phyloP scores from a whole-genome alignment of 192 early-diverging fungal species.

The Lobosporangium transversale region DNA sequence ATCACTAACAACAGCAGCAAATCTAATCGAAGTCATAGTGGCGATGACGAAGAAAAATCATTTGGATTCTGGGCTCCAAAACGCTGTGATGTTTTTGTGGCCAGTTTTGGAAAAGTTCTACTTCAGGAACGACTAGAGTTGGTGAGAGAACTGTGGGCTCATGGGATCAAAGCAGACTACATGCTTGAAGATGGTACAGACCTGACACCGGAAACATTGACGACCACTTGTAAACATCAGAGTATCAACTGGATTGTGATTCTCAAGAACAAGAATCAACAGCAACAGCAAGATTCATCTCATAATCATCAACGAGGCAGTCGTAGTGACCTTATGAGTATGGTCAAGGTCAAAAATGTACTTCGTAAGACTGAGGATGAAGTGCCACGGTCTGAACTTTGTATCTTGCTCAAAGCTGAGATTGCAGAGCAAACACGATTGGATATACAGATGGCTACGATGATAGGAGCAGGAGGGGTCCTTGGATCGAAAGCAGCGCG shows the following conservation, averaged over 20 bases:
- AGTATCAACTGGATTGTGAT: constrained; percentile 87
- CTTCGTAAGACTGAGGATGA: constrained; percentile 76
- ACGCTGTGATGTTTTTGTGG: constrained; percentile 81
- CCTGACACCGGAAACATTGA: constrained; percentile 73
- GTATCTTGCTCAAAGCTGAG: constrained; percentile 68
- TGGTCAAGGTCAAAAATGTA: constrained; percentile 81
- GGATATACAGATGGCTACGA: constrained; percentile 64
- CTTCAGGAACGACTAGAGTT: constrained; percentile 81
- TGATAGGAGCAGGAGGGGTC: constrained; percentile 36
- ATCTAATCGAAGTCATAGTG: constrained; percentile 5
- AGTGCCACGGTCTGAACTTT: constrained; percentile 64
- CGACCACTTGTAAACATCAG: constrained; percentile 67
- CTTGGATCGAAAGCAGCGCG: constrained; percentile 17
- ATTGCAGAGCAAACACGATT: constrained; percentile 72
- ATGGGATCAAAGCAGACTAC: constrained; percentile 83
- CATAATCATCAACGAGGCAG: constrained; percentile 9
- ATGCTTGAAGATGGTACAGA: constrained; percentile 78
- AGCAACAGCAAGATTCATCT: constrained; percentile 1
- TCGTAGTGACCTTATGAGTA: constrained; percentile 44
- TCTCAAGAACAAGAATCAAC: constrained; percentile 66
- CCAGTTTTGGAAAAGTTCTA: constrained; percentile 80
- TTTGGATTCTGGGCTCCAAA: constrained; percentile 68
- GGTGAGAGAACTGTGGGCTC: constrained; percentile 81
- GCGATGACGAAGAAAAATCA: constrained; percentile 24
- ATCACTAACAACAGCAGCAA: constrained; percentile 57